A percentile compares a stretch with the other conserved stretches of the same genome.
Conservation (phyloP, 495 filamentous ascomycete species). For the Pseudevernia furfuracea region DNA sequence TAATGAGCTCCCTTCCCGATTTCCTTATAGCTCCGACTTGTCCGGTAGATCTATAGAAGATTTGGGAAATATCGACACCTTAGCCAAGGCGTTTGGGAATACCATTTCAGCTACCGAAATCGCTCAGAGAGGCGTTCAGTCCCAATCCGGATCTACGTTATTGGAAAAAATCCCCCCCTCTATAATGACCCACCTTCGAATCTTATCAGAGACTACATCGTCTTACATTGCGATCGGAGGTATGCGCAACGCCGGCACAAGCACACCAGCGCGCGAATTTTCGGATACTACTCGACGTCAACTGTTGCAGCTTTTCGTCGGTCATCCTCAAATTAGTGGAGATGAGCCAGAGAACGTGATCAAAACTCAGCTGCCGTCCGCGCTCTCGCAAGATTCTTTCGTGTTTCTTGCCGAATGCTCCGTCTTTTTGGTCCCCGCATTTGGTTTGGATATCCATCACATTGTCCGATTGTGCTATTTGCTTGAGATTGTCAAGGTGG, state of each 20-base stretch:
- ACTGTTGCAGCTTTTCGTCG: constrained; percentile 67
- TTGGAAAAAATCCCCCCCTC: constrained; percentile 80
- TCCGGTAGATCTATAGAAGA: constrained; percentile 36
- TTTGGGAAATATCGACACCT: constrained; percentile 55
- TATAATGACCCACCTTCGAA: constrained; percentile 76
- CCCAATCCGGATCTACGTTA: constrained; percentile 64
- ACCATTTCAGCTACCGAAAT: constrained; percentile 92
- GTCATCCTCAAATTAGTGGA: constrained; percentile 38
- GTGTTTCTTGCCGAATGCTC: constrained; percentile 75
- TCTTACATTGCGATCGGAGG: constrained; percentile 77
- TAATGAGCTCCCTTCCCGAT: constrained; percentile 56
- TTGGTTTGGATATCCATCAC: constrained; percentile 70
- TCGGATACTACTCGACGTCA: constrained; percentile 62
- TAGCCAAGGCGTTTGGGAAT: constrained; percentile 69
- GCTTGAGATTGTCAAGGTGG: constrained; percentile 80
- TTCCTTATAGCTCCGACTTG: constrained; percentile 36
- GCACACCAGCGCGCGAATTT: constrained; percentile 60
- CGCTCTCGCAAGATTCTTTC: constrained; percentile 67
- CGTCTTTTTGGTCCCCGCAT: constrained; percentile 60
- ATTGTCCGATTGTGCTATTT: constrained; percentile 84
- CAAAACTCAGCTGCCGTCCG: constrained; percentile 17
- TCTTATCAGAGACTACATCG: constrained; percentile 78
- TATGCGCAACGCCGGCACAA: constrained; percentile 49
- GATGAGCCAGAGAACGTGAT: constrained; percentile 20
- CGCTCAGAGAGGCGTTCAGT: constrained; percentile 76